Evolutionary conservation across 305 asterid species (phyloP).

Genomic region (Salvia sclarea): DNA sequence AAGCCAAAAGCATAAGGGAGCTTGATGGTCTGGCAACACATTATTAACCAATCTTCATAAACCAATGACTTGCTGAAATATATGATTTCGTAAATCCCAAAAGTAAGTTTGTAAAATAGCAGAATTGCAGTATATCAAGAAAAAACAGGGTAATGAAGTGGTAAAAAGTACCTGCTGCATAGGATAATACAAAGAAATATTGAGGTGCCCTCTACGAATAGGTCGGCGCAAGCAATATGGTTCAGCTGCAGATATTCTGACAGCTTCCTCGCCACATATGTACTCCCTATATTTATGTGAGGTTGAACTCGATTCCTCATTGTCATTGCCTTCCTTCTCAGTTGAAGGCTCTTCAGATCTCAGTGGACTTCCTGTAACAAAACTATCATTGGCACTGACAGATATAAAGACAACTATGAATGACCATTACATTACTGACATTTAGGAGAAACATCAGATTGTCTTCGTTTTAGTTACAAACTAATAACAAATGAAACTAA

Average conservation of each 20-base stretch:
- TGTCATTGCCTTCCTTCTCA: conserved; percentile 46
- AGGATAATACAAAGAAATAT: conserved; percentile 81
- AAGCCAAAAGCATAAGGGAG: conserved; percentile 10
- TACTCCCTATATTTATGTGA: conserved; percentile 64
- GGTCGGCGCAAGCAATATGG: conserved; percentile 94
- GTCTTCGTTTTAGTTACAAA: conserved; percentile 2
- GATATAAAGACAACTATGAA: background rate
- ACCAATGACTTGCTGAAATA: conserved; percentile 5
- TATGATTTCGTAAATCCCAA: conserved; percentile 11
- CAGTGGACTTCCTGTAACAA: conserved; percentile 47
- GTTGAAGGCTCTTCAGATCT: conserved; percentile 42
- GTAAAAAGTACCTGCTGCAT: conserved; percentile 73
- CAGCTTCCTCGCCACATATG: conserved; percentile 94
- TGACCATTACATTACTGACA: background rate
- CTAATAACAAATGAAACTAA: conserved; percentile 4
- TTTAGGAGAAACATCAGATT: conserved; percentile 19
- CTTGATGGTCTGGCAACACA: conserved; percentile 16
- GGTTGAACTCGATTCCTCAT: conserved; percentile 48
- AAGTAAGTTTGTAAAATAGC: conserved; percentile 14
- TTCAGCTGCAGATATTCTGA: conserved; percentile 69
- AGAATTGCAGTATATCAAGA: conserved; percentile 13
- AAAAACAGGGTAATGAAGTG: conserved; percentile 9
- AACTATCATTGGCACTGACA: conserved; percentile 30
- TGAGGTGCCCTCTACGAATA: conserved; percentile 95
- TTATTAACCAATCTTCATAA: conserved; percentile 16